Evolutionary conservation across 345 rosid genomes (phyloP).

Genomic region (Pistacia atlantica): DNA sequence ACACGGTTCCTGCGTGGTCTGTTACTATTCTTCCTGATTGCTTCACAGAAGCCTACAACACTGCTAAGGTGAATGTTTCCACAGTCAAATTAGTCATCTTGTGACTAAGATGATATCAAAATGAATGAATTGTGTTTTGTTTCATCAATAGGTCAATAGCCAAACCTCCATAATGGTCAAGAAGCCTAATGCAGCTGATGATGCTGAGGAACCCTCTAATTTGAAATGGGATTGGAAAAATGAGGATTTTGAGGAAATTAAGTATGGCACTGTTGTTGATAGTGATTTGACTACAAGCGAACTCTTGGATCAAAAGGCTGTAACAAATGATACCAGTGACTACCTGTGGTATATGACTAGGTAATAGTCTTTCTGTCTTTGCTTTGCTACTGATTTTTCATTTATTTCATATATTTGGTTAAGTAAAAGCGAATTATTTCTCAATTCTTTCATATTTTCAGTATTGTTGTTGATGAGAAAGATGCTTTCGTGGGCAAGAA

Average conservation of each 20-base stretch:
- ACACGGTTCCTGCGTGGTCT: constrained; percentile 38
- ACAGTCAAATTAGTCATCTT: background rate
- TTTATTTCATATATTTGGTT: background rate
- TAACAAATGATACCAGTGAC: constrained; percentile 42
- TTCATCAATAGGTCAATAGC: constrained; percentile 28
- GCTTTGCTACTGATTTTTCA: background rate
- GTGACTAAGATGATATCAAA: background rate
- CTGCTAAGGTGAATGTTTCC: constrained; percentile 37
- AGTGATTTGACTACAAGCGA: constrained; percentile 13
- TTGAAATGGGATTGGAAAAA: constrained; percentile 40
- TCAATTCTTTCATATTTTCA: background rate
- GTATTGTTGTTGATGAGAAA: constrained; percentile 19
- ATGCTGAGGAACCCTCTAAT: constrained; percentile 23
- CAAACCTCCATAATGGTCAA: constrained; percentile 35
- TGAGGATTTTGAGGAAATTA: constrained; percentile 20
- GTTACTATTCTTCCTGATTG: constrained; percentile 41
- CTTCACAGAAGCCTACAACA: constrained; percentile 41
- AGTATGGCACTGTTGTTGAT: background rate
- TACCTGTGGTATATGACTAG: constrained; percentile 50
- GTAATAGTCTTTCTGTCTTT: constrained; percentile 17
- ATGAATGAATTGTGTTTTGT: background rate
- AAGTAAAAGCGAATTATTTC: background rate
- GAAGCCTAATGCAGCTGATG: constrained; percentile 20
- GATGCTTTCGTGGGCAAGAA: constrained; percentile 20
- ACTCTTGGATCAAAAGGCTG: constrained; percentile 40